These are phyloP conservation scores for Marasmius sp. DNA, from an alignment of 1,284 basidiomycete genomes.

Conservation along the genomic window DNA sequence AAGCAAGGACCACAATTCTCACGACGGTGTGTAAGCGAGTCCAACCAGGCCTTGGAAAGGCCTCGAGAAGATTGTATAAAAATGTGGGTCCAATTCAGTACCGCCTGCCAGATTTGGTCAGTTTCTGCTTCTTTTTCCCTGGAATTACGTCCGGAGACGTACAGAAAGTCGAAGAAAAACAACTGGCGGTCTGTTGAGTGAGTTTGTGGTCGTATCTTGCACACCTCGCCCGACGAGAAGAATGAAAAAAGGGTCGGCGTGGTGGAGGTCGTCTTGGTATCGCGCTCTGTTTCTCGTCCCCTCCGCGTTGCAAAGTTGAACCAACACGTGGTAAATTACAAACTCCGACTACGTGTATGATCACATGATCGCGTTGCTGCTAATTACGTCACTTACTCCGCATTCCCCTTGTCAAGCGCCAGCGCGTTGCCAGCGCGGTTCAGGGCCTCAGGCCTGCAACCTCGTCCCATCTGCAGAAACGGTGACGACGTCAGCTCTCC, in stretches of 20 bases:
- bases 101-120: conserved; percentile 33
- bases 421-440: not conserved
- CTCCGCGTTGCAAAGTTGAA: not conserved
- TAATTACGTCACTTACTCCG: not conserved
- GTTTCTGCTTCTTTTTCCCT: conserved; percentile 12
- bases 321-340: not conserved
- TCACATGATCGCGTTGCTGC: not conserved
- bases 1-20: conserved; percentile 6
- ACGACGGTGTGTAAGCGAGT: not conserved
- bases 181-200: conserved; percentile 23
- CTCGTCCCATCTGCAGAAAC: not conserved
- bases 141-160: conserved; percentile 9
- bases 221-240: conserved; percentile 25
- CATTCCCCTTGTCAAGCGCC: not conserved
- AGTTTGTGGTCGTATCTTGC: not conserved
- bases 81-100: conserved; percentile 42
- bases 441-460: not conserved
- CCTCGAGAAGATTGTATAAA: conserved; percentile 17
- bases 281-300: not conserved
- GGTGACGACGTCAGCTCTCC: too few species aligned
- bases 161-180: conserved; percentile 40
- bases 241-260: conserved; percentile 19
- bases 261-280: not conserved
- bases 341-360: not conserved
- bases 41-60: conserved; percentile 1